phyloP scores from a whole-genome alignment of 306 rosid genomes.

The Gastrolobium villosum region DNA sequence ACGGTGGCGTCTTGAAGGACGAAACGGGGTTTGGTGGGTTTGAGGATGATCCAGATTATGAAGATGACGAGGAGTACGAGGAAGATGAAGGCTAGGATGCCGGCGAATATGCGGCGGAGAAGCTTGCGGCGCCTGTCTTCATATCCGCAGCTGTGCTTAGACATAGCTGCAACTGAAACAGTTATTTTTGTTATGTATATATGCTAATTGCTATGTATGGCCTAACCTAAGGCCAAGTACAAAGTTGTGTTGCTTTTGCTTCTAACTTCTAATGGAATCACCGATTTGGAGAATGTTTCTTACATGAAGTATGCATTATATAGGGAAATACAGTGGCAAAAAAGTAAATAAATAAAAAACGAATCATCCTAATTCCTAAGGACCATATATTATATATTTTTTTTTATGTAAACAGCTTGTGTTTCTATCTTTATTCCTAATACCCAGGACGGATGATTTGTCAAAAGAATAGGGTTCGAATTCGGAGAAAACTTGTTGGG shows the following conservation, averaged over 20 bases:
- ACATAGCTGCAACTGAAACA: conserved; percentile 23
- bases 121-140: conserved; percentile 32
- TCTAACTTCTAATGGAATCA: neutral
- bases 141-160: conserved; percentile 57
- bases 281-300: conserved; percentile 17
- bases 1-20: conserved; percentile 74
- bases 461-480: too few species aligned
- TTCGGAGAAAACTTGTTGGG: too few species aligned
- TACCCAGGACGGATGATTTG: too few species aligned
- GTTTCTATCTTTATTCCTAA: too few species aligned
- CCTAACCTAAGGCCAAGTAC: too few species aligned
- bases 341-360: too few species aligned
- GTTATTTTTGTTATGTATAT: too few species aligned
- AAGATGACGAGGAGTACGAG: conserved; percentile 54
- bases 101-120: conserved; percentile 52
- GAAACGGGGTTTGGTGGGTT: conserved; percentile 74
- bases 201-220: too few species aligned
- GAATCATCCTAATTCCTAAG: too few species aligned
- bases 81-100: conserved; percentile 24
- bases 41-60: conserved; percentile 63
- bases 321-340: neutral
- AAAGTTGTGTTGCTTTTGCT: too few species aligned
- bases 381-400: too few species aligned
- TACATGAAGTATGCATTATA: neutral
- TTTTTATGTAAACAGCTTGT: too few species aligned